These are phyloP conservation scores for Irpex lacteus DNA, from an alignment of 1,284 basidiomycete species.

Conservation along the genomic window DNA sequence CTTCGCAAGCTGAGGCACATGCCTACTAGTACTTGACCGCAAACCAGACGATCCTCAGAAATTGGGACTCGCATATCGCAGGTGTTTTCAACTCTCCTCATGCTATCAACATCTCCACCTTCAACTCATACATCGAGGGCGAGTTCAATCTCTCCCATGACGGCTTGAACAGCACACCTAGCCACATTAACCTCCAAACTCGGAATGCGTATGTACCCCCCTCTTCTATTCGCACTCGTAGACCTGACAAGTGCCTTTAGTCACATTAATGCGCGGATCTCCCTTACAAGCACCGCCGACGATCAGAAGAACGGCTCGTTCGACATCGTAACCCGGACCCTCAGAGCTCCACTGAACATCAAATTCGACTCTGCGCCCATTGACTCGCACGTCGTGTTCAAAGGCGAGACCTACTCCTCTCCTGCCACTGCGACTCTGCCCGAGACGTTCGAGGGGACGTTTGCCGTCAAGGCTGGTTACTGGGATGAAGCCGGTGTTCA, in stretches of 20 bases:
- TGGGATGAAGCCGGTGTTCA: background rate
- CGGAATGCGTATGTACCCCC: constrained; percentile 24
- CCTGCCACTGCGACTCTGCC: constrained; percentile 33
- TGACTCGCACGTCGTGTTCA: constrained; percentile 34
- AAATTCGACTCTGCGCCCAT: constrained; percentile 35
- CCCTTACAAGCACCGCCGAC: background rate
- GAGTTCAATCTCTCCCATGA: constrained; percentile 33
- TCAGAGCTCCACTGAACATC: constrained; percentile 30
- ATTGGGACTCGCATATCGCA: constrained; percentile 35
- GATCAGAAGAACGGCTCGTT: constrained; percentile 12
- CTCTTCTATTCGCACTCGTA: constrained; percentile 6
- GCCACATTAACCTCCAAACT: constrained; percentile 33
- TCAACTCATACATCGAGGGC: constrained; percentile 40
- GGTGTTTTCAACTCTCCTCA: constrained; percentile 38
- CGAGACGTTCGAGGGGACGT: constrained; percentile 42
- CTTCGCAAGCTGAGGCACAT: constrained; percentile 23
- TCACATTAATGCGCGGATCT: background rate
- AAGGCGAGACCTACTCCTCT: constrained; percentile 31
- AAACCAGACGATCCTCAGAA: constrained; percentile 25
- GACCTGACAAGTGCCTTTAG: background rate
- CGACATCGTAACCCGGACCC: constrained; percentile 23
- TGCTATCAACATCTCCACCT: constrained; percentile 26
- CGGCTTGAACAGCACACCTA: constrained; percentile 3
- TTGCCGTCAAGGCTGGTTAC: constrained; percentile 19
- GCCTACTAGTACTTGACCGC: constrained; percentile 38